Conservation (phyloP, 2,329 filamentous ascomycete genomes). For the Didymella keratinophila region DNA sequence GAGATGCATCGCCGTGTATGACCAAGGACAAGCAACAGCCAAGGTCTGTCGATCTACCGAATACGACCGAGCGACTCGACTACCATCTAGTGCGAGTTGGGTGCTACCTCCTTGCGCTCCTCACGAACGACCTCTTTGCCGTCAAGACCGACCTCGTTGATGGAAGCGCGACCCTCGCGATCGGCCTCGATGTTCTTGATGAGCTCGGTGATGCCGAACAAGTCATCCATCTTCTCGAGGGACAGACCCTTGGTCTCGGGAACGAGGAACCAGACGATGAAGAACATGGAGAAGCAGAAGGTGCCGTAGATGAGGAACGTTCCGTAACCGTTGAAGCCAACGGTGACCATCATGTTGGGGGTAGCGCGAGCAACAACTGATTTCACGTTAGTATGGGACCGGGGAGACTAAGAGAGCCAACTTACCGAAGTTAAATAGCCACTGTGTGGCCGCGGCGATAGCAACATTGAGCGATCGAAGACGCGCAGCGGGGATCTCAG, state of each 20-base stretch:
- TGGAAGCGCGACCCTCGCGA: constrained; percentile 33
- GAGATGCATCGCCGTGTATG: neutral
- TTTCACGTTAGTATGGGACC: neutral
- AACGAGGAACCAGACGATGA: constrained; percentile 73
- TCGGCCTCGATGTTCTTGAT: constrained; percentile 47
- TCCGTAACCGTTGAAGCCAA: constrained; percentile 60
- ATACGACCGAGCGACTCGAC: neutral
- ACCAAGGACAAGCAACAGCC: neutral
- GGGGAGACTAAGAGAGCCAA: neutral
- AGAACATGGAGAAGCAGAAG: constrained; percentile 70
- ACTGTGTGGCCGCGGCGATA: constrained; percentile 68
- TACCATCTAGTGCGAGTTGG: constrained; percentile 2
- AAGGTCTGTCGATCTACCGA: neutral
- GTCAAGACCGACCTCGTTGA: constrained; percentile 40
- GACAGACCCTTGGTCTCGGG: constrained; percentile 74
- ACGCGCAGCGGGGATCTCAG: constrained; percentile 73
- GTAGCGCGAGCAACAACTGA: constrained; percentile 69
- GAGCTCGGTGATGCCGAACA: constrained; percentile 67
- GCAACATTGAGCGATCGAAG: constrained; percentile 73
- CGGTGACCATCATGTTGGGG: constrained; percentile 70
- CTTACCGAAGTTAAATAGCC: constrained; percentile 73
- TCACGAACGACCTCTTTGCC: constrained; percentile 39
- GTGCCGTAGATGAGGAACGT: constrained; percentile 74
- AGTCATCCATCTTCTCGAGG: constrained; percentile 71
- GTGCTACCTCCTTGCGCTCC: constrained; percentile 39